Evolutionary conservation across 768 basidiomycete genomes (phyloP), one percentile per base, ranked within the genome.

Genomic region (Auriscalpium vulgare): DNA sequence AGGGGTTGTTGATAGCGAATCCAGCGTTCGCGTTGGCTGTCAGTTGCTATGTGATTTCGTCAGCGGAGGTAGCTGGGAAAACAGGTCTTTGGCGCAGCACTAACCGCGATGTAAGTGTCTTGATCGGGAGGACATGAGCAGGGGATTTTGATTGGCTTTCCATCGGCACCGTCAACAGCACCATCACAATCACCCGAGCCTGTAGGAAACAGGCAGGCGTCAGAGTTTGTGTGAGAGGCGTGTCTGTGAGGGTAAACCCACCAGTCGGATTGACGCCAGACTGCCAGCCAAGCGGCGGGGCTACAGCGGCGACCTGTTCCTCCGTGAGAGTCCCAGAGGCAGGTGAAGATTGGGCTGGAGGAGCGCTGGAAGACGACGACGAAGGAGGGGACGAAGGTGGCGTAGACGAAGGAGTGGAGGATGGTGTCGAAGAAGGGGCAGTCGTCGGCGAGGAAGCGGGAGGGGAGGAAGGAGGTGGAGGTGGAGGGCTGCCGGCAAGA

Each of bases 151-250:
- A 72, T 69, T 47, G 67, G 67, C 49, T 64, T 56, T 36, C 69
- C 68, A 40, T 67, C 61, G 2, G 68, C 57, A 37, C 66, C 68
- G 50, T 68, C 66, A 23, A 68, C 55, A 11, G 66, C 68, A 7
- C 72, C 72, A 57, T 71, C 68, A 58, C 72, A 73, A 62, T 73
- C 62, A n/a, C 71, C 68, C 8, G 65, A 68, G n/a, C 64, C 66
- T 60, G 35, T 23, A 38, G 19, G 17, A 9, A 17, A n/a, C 5
- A 52, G 47, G 54, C 6, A 43, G 17, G 54, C 50, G 19, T 19
- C 9, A 21, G 1, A 8, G 8, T 2, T n/a, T 5, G 14, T 13
- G 5, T 2, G 37, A n/a, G 8, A 9, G 19, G 16, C 19, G 5
- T 6, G 4, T 6, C 14, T 10, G 58, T 21, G 23, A 56, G 11